These are phyloP conservation scores for Cladosporium austrohemisphaericum DNA, from an alignment of 2,329 filamentous ascomycete species.

Conservation along the genomic window DNA sequence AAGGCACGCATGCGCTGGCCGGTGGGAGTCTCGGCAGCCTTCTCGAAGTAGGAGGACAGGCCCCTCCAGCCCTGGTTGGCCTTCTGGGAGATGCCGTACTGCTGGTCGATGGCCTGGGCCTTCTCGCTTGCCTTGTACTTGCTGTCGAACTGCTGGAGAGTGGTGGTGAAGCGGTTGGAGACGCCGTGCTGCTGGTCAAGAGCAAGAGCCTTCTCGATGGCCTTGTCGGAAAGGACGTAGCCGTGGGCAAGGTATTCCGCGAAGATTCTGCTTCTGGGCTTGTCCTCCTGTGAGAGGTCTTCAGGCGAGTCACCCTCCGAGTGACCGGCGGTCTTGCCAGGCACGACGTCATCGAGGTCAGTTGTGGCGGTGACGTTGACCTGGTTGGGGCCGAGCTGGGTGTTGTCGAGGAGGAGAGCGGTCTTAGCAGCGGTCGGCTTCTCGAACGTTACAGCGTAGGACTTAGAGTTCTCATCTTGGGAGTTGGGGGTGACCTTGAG, in stretches of 20 bases:
- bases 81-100: slow-evolving; percentile 74
- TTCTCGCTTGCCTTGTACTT: slow-evolving; percentile 87
- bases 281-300: slow-evolving; percentile 89
- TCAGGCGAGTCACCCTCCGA: slow-evolving; percentile 56
- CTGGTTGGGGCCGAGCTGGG: slow-evolving; percentile 72
- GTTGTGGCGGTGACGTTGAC: slow-evolving; percentile 75
- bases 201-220: slow-evolving; percentile 77
- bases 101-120: slow-evolving; percentile 77
- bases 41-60: slow-evolving; percentile 87
- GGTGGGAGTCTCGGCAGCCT: slow-evolving; percentile 80
- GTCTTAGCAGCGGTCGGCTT: slow-evolving; percentile 97
- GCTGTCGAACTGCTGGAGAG: slow-evolving; percentile 71
- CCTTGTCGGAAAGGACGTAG: slow-evolving; percentile 74
- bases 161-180: slow-evolving; percentile 71
- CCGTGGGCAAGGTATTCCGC: slow-evolving; percentile 96
- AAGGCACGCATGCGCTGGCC: slow-evolving; percentile 85
- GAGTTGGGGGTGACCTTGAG: slow-evolving; percentile 68
- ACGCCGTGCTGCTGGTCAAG: slow-evolving; percentile 89
- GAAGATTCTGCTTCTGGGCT: slow-evolving; percentile 87
- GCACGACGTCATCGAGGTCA: slow-evolving; percentile 60
- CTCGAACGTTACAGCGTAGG: slow-evolving; percentile 91
- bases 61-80: slow-evolving; percentile 65
- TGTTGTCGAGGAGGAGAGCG: slow-evolving; percentile 93
- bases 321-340: slow-evolving; percentile 55
- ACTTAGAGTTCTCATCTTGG: slow-evolving; percentile 62